Percentiles rank a stretch among this genome's conserved stretches.
Conservation (phyloP, 2,329 filamentous ascomycete genomes). For the Colletotrichum camelliae region DNA sequence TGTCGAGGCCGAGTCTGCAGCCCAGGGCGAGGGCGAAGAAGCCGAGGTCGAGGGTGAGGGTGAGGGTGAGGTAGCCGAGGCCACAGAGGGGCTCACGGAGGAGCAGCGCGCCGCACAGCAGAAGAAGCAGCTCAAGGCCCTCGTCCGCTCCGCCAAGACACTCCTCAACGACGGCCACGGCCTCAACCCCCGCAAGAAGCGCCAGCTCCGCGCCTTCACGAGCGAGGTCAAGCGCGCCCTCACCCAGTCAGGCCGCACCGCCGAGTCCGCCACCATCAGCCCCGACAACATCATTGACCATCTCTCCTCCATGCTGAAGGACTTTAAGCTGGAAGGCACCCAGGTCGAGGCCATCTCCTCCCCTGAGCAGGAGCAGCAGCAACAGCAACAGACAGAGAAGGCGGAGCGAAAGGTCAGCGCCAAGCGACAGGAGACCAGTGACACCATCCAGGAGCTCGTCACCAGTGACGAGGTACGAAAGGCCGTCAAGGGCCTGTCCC, state of each 20-base stretch:
- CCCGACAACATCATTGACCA: constrained; percentile 56
- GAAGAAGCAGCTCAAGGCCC: constrained; percentile 47
- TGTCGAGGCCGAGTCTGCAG: constrained; percentile 4
- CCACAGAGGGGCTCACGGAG: constrained; percentile 27
- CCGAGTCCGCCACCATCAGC: constrained; percentile 34
- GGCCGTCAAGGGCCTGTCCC: constrained; percentile 36
- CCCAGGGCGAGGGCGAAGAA: constrained; percentile 24
- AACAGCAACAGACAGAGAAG: background rate
- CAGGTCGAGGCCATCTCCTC: constrained; percentile 30
- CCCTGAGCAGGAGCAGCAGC: constrained; percentile 30
- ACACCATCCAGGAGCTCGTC: background rate
- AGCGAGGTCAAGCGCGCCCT: constrained; percentile 69
- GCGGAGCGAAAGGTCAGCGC: background rate
- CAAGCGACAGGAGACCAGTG: background rate
- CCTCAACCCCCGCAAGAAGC: constrained; percentile 75
- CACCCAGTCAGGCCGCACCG: constrained; percentile 48
- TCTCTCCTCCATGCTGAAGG: constrained; percentile 55
- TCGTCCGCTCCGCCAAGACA: constrained; percentile 64
- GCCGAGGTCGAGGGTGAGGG: constrained; percentile 24
- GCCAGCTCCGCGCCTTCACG: constrained; percentile 75
- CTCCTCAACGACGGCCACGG: constrained; percentile 58
- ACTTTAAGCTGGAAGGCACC: constrained; percentile 44
- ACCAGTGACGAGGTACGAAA: constrained; percentile 17
- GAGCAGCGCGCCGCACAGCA: constrained; percentile 36
- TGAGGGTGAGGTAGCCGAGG: constrained; percentile 19